A percentile compares a stretch with the other conserved stretches of the same genome.
These are phyloP conservation scores for Boletus smithii DNA, from an alignment of 1,284 basidiomycete genomes.

Conservation along the genomic window DNA sequence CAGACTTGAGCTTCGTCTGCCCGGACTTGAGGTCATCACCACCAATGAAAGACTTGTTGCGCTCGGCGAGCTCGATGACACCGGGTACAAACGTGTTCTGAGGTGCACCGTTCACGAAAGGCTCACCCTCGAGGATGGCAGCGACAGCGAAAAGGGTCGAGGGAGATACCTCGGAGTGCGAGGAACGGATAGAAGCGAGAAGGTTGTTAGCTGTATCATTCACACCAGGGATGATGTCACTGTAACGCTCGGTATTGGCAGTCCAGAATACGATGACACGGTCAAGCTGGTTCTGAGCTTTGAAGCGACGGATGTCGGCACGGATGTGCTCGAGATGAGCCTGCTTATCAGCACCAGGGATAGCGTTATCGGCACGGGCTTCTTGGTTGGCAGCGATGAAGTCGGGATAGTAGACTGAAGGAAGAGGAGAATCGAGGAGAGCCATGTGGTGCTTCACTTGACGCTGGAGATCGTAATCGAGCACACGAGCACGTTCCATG, in stretches of 20 bases:
- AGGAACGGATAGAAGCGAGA: constrained; percentile 77
- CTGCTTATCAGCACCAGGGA: constrained; percentile 85
- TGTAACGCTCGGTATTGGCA: constrained; percentile 98
- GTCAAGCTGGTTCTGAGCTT: constrained; percentile 80
- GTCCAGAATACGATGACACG: constrained; percentile 94
- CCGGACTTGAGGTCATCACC: constrained; percentile 98
- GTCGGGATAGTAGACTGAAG: constrained; percentile 94
- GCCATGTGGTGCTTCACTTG: constrained; percentile 89
- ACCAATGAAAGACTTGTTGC: constrained; percentile 88
- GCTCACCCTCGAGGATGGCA: constrained; percentile 90
- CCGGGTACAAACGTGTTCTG: constrained; percentile 99
- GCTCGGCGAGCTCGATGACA: constrained; percentile 89
- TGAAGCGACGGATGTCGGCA: constrained; percentile 92
- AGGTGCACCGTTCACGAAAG: constrained; percentile 97
- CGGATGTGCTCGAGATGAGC: constrained; percentile 92
- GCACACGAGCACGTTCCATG: constrained; percentile 91
- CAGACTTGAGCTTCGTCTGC: constrained; percentile 93
- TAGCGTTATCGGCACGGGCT: constrained; percentile 89
- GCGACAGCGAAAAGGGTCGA: constrained; percentile 96
- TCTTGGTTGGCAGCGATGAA: constrained; percentile 99
- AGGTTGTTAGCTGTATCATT: constrained; percentile 95
- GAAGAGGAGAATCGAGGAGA: constrained; percentile 79
- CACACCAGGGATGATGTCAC: constrained; percentile 89
- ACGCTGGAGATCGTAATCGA: constrained; percentile 96
- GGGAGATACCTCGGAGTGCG: constrained; percentile 91